Base-by-base conservation (phyloP, 2,329 filamentous ascomycete species). In the Xylariaceae sp. region DNA sequence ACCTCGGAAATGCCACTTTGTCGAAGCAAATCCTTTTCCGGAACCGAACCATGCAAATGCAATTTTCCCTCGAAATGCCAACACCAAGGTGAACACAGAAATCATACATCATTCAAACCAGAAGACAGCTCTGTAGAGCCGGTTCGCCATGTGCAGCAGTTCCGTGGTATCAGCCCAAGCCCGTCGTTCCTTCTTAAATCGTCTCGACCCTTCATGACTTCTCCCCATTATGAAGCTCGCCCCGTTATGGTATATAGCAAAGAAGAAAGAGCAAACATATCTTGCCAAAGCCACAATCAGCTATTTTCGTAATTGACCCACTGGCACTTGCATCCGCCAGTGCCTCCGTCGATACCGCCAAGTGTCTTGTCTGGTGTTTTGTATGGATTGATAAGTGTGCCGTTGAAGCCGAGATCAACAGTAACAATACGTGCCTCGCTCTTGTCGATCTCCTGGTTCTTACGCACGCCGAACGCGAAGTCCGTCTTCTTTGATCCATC, bases 321-420 rank as follows among this genome's bases (percentile, higher is more conserved):
- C 57, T 76, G 70, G 62, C 82, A 86, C 64, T 69, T 73, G 61
- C 82, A 86, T 1, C 83, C 83, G 14, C 82, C 81, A 1, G 73
- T 76, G 35, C 82, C 83, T 18, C 83, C 83, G 62, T 86, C 82
- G 55, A 80, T 77, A 1, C 82, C 83, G 2, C 83, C 83, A 49
- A 79, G 69, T 22, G 69, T 73, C 11, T 66, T 58, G 52, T 82
- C 70, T 1, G 63, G 61, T 10, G 64, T 67, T 18, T 68, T 65
- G 2, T 66, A 69, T 10, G 74, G 70, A 60, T 86, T 86, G 48
- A 85, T 68, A 54, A 77, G 64, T 6, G 68, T 69, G 2, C 81
- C 81, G 3, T 73, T 76, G 41, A 73, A 74, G 1, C 62, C 70
- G 56, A 81, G 72, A 48, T 79, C 62, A 56, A 82, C 79, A 10